These are phyloP conservation scores for Entonaema liquescens DNA, from an alignment of 495 filamentous ascomycete species.

Conservation along the genomic window DNA sequence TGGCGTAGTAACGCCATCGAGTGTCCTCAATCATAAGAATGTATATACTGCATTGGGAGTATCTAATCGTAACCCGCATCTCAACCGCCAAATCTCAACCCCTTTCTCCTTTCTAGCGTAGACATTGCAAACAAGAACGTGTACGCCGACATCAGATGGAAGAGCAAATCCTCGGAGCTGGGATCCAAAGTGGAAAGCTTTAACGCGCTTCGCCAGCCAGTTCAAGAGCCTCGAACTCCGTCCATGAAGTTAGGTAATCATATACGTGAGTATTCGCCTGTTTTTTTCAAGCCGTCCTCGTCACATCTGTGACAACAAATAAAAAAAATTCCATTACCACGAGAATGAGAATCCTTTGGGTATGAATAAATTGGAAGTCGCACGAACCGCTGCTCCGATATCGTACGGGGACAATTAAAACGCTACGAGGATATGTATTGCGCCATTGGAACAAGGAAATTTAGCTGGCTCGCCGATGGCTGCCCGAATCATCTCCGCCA, in stretches of 20 bases:
- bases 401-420: constrained; percentile 31
- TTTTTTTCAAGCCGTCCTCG: constrained; percentile 37
- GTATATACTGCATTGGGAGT: constrained; percentile 45
- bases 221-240: constrained; percentile 43
- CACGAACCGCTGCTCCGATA: constrained; percentile 29
- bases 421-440: constrained; percentile 3
- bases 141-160: constrained; percentile 36
- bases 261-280: constrained; percentile 40
- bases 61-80: constrained; percentile 45
- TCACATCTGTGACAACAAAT: constrained; percentile 42
- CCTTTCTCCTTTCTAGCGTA: constrained; percentile 33
- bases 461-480: constrained; percentile 14
- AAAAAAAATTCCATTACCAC: constrained; percentile 33
- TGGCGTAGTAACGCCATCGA: constrained; percentile 6
- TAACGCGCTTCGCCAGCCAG: constrained; percentile 28
- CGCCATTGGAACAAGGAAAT: not conserved
- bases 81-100: constrained; percentile 22
- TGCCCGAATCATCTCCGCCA: constrained; percentile 18
- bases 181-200: constrained; percentile 34
- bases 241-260: constrained; percentile 42
- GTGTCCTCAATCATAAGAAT: constrained; percentile 21
- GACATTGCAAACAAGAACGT: constrained; percentile 36
- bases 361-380: constrained; percentile 25
- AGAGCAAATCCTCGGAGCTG: constrained; percentile 30
- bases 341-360: constrained; percentile 23